phyloP scores from a whole-genome alignment of 192 early-diverging fungal genomes.

The Chytriomyces confervae region DNA sequence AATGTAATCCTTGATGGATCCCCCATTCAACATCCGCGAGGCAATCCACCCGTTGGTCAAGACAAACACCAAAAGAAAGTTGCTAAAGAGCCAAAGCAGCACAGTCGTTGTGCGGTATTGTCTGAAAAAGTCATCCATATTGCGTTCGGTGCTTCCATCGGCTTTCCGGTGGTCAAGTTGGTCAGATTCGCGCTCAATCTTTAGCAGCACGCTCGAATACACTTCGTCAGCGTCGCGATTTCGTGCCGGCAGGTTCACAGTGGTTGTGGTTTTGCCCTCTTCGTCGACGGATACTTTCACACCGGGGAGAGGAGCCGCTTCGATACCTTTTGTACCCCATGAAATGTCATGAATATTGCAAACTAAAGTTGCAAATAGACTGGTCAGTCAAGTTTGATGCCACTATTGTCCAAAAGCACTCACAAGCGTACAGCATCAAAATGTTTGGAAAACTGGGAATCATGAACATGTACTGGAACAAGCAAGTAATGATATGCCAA shows the following conservation, averaged over 20 bases:
- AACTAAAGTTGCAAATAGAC: slow-evolving; percentile 32
- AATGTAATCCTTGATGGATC: slow-evolving; percentile 9
- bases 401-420: slow-evolving; percentile 29
- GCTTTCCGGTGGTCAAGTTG: slow-evolving; percentile 50
- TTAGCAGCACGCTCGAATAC: slow-evolving; percentile 76
- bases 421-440: slow-evolving; percentile 60
- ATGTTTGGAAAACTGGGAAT: slow-evolving; percentile 54
- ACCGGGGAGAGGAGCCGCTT: slow-evolving; percentile 56
- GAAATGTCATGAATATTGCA: slow-evolving; percentile 67
- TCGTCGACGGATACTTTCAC: slow-evolving; percentile 68
- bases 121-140: slow-evolving; percentile 59
- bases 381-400: background rate
- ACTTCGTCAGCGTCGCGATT: slow-evolving; percentile 73
- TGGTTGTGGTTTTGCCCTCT: slow-evolving; percentile 69
- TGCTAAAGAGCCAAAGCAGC: slow-evolving; percentile 51
- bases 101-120: slow-evolving; percentile 54
- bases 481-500: slow-evolving; percentile 51
- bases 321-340: slow-evolving; percentile 65
- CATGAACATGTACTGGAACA: slow-evolving; percentile 56
- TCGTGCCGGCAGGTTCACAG: slow-evolving; percentile 74
- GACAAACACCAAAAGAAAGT: slow-evolving; percentile 47
- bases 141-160: slow-evolving; percentile 42
- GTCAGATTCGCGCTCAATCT: slow-evolving; percentile 55
- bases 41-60: slow-evolving; percentile 43
- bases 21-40: slow-evolving; percentile 29